Evolutionary conservation across 257 asterid species (phyloP), one percentile per base, ranked within the genome.

Genomic region (Penstemon eatonii): DNA sequence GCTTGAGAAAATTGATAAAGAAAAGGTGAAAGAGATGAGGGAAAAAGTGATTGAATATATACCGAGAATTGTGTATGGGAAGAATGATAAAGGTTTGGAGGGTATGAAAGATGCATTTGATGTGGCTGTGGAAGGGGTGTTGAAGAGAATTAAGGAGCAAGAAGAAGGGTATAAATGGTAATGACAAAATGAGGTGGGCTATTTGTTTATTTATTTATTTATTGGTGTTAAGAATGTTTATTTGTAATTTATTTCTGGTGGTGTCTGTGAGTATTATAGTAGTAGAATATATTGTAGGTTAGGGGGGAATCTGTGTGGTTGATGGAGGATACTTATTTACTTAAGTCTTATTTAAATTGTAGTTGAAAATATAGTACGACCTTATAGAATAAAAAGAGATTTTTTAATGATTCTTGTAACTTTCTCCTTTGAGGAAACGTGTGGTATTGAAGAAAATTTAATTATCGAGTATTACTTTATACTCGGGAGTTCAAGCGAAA

Each of bases 81-180:
- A 82, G 63, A 67, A 82, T 38, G 66, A 61, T 19, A 37, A 66
- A 5, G 93, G 95, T 0, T 72, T 87, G 75, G 85, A 82, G 56
- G 96, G 89, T 2, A 67, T 84, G 42, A 70, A 64, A 5, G 98
- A 91, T 75, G 98, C 96, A 36, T 91, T 91, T 81, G 98, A 89
- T 68, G 47, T 89, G 42, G 96, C 96, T n/a, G 68, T 89, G 10
- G 89, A 89, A 39, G 92, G 94, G 4, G 78, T 87, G 3, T 41
- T 91, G 82, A 83, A 65, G 73, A 78, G 95, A 58, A 71, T 72
- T 4, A 81, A 77, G 73, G 80, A 77, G 65, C 88, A 76, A 56
- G 57, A 76, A 7, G 67, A 67, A 33, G 80, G 82, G 69, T 80
- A 76, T 25, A 83, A 75, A 67, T 78, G 90, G 90, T 76, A 69